Evolutionary conservation across 2,329 filamentous ascomycete genomes (phyloP).

Genomic region (Scedosporium apiospermum): DNA sequence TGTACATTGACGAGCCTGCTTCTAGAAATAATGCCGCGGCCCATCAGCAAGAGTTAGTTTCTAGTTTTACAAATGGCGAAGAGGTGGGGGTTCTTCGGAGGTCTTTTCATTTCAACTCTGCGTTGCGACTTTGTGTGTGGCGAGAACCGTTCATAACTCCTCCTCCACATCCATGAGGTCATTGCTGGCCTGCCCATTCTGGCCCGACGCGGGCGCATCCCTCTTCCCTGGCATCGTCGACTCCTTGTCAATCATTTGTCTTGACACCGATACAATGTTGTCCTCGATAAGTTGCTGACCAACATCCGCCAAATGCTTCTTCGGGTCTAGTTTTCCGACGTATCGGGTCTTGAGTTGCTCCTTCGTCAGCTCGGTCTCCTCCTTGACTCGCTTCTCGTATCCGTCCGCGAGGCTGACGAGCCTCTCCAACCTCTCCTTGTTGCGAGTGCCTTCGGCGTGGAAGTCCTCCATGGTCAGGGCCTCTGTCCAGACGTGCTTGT

Average conservation of each 20-base stretch:
- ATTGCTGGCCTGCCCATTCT: slow-evolving; percentile 42
- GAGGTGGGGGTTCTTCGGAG: background rate
- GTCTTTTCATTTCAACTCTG: background rate
- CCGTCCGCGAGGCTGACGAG: slow-evolving; percentile 86
- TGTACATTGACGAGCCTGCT: slow-evolving; percentile 6
- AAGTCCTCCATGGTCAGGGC: slow-evolving; percentile 97
- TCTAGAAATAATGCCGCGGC: slow-evolving; percentile 4
- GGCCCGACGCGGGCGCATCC: slow-evolving; percentile 32
- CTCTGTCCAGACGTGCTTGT: slow-evolving; percentile 99
- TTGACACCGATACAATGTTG: slow-evolving; percentile 96
- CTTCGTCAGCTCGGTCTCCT: slow-evolving; percentile 94
- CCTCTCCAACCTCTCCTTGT: slow-evolving; percentile 79
- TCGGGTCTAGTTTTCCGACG: slow-evolving; percentile 96
- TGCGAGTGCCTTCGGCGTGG: slow-evolving; percentile 70
- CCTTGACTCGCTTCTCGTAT: slow-evolving; percentile 97
- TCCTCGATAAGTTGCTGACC: slow-evolving; percentile 96
- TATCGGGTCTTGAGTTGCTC: slow-evolving; percentile 98
- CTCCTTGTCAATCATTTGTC: slow-evolving; percentile 99
- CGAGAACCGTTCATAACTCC: slow-evolving; percentile 24
- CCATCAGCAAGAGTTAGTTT: slow-evolving; percentile 1
- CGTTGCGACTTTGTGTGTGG: background rate
- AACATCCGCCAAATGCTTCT: slow-evolving; percentile 97
- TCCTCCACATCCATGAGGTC: slow-evolving; percentile 66
- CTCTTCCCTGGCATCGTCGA: slow-evolving; percentile 77
- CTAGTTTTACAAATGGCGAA: slow-evolving; percentile 6